Conservation (phyloP, 331 rosid genomes). For the Cydonia oblonga region DNA sequence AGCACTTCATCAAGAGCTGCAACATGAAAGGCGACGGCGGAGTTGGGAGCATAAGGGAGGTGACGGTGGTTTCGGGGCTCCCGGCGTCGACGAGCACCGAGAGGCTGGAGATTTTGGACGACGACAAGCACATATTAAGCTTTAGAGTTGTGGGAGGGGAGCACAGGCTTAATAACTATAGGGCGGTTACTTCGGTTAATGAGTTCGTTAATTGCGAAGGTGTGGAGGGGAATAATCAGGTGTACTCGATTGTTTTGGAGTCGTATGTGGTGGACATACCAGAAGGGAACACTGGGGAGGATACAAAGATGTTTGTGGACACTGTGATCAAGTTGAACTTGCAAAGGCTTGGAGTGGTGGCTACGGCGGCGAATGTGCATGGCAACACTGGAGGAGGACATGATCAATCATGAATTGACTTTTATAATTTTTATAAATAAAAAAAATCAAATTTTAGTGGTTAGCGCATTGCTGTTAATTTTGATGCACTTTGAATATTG, state of each 20-base stretch:
- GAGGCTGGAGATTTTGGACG: slow-evolving; percentile 82
- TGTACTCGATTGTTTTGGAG: slow-evolving; percentile 61
- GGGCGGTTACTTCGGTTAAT: slow-evolving; percentile 68
- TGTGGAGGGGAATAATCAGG: slow-evolving; percentile 19
- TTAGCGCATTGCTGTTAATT: too few species aligned
- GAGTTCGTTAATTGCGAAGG: slow-evolving; percentile 30
- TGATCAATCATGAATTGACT: neutral
- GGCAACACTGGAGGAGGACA: slow-evolving; percentile 19
- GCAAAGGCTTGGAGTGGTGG: slow-evolving; percentile 67
- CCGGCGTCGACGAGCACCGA: slow-evolving; percentile 92
- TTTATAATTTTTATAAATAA: neutral
- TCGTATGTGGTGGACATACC: slow-evolving; percentile 82
- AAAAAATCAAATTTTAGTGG: too few species aligned
- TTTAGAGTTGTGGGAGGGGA: slow-evolving; percentile 82
- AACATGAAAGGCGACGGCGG: slow-evolving; percentile 62
- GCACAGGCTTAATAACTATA: slow-evolving; percentile 66
- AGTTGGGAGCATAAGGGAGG: slow-evolving; percentile 76
- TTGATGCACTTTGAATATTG: neutral
- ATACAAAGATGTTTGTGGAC: slow-evolving; percentile 82
- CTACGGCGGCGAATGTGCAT: slow-evolving; percentile 28
- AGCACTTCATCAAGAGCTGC: slow-evolving; percentile 83
- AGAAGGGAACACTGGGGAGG: slow-evolving; percentile 70
- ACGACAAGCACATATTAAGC: slow-evolving; percentile 61
- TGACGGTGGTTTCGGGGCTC: slow-evolving; percentile 71
- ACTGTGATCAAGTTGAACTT: slow-evolving; percentile 83